Conservation (phyloP, 2,329 filamentous ascomycete species). For the Beauveria scarabaeidicola region DNA sequence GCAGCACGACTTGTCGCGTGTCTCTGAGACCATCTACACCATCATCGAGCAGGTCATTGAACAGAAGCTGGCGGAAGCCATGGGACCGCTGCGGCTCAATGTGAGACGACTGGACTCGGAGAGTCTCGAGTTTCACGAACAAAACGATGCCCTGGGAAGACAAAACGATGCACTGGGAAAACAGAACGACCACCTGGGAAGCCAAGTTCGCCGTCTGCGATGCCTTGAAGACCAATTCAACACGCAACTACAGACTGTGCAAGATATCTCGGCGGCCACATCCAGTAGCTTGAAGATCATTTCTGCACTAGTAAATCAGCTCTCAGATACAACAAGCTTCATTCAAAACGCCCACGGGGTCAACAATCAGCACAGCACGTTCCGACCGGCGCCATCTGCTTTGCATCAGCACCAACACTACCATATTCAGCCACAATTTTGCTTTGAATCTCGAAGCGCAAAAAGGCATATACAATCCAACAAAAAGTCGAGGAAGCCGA, state of each 20-base stretch:
- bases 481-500: background rate
- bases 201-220: conserved; percentile 11
- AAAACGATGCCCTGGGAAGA: conserved; percentile 19
- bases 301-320: background rate
- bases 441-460: background rate
- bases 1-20: background rate
- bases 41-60: conserved; percentile 25
- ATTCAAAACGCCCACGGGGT: background rate
- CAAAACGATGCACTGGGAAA: conserved; percentile 14
- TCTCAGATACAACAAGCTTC: background rate
- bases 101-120: conserved; percentile 15
- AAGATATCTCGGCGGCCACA: conserved; percentile 13
- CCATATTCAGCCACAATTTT: conserved; percentile 3
- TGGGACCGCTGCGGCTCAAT: conserved; percentile 22
- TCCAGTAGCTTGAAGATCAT: background rate
- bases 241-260: conserved; percentile 13
- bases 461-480: background rate
- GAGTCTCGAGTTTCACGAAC: conserved; percentile 16
- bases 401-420: background rate
- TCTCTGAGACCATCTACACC: conserved; percentile 19
- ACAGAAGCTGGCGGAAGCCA: conserved; percentile 24
- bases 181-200: conserved; percentile 13
- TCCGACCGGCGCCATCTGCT: background rate
- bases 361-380: no score
- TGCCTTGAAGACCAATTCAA: background rate